phyloP scores from a whole-genome alignment of 1,284 basidiomycete genomes.

The Anthracocystis panici-leucophaei region DNA sequence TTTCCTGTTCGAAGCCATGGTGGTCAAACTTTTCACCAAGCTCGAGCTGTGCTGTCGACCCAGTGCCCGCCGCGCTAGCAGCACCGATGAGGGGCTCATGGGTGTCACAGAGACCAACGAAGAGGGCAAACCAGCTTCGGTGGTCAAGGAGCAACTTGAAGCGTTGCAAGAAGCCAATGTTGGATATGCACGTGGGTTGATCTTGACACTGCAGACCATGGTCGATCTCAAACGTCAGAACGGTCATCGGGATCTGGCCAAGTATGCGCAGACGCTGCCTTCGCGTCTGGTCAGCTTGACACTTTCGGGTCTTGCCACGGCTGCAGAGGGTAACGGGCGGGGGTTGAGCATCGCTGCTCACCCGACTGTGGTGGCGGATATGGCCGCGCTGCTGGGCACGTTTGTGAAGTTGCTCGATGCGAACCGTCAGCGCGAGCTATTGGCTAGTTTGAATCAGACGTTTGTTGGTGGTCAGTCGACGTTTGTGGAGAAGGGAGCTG shows the following conservation, averaged over 20 bases:
- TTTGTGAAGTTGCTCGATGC: slow-evolving; percentile 48
- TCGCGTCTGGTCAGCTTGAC: slow-evolving; percentile 47
- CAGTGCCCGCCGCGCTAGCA: slow-evolving; percentile 71
- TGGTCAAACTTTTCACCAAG: slow-evolving; percentile 82
- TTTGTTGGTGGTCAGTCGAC: slow-evolving; percentile 23
- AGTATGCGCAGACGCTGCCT: slow-evolving; percentile 55
- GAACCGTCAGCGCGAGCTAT: slow-evolving; percentile 46
- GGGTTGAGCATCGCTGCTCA: slow-evolving; percentile 40
- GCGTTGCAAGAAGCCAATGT: slow-evolving; percentile 47
- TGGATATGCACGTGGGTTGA: slow-evolving; percentile 64
- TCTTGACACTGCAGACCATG: slow-evolving; percentile 61
- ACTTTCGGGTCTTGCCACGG: slow-evolving; percentile 22
- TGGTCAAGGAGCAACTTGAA: slow-evolving; percentile 70
- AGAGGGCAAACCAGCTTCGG: slow-evolving; percentile 77
- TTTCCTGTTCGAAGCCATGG: slow-evolving; percentile 84
- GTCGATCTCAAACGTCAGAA: slow-evolving; percentile 56
- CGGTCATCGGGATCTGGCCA: slow-evolving; percentile 47
- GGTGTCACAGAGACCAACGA: slow-evolving; percentile 80
- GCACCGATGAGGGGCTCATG: slow-evolving; percentile 63
- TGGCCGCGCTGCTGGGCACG: slow-evolving; percentile 48
- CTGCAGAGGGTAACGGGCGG: neutral
- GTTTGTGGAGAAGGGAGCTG: slow-evolving; percentile 5
- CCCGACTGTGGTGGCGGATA: slow-evolving; percentile 49
- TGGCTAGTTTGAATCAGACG: slow-evolving; percentile 41
- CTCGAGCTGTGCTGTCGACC: slow-evolving; percentile 82